phyloP scores from a whole-genome alignment of 768 basidiomycete species.

The Tulasnella sp. region DNA sequence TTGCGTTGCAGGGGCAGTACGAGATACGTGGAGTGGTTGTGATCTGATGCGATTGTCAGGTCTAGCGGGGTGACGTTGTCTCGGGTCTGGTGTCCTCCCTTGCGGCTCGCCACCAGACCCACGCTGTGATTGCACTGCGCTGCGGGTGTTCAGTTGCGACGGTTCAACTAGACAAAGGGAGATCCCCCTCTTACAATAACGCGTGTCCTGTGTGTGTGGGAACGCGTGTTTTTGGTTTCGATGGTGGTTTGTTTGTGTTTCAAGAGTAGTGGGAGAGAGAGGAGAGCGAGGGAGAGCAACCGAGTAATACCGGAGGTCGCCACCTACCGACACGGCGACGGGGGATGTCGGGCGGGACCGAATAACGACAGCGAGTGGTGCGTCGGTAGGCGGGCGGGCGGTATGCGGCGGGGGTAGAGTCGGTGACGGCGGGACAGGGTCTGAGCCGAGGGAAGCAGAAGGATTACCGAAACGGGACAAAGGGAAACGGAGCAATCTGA shows the following conservation, averaged over 20 bases:
- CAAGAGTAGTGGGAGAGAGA: background rate
- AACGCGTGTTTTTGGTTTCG: background rate
- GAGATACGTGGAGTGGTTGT: conserved; percentile 4
- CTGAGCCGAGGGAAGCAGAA: background rate
- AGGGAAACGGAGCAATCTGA: background rate
- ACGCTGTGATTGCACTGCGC: background rate
- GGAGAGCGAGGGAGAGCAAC: background rate
- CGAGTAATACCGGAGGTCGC: background rate
- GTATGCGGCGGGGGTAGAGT: background rate
- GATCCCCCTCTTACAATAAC: background rate
- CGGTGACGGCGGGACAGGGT: background rate
- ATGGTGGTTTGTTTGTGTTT: too few species aligned
- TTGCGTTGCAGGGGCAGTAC: background rate
- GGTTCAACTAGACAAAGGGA: background rate
- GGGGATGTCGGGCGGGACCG: background rate
- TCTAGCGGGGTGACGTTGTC: background rate
- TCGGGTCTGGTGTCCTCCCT: background rate
- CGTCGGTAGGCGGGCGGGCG: background rate
- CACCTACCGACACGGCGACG: background rate
- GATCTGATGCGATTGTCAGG: conserved; percentile 7
- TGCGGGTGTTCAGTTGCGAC: background rate
- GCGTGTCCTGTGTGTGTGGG: background rate
- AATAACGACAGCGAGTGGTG: background rate
- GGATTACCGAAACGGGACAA: background rate
- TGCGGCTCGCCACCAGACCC: background rate